Percentiles rank a stretch among this genome's conserved stretches.
Evolutionary conservation across 2,329 filamentous ascomycete species (phyloP).

Genomic region (Alternaria consortialis): DNA sequence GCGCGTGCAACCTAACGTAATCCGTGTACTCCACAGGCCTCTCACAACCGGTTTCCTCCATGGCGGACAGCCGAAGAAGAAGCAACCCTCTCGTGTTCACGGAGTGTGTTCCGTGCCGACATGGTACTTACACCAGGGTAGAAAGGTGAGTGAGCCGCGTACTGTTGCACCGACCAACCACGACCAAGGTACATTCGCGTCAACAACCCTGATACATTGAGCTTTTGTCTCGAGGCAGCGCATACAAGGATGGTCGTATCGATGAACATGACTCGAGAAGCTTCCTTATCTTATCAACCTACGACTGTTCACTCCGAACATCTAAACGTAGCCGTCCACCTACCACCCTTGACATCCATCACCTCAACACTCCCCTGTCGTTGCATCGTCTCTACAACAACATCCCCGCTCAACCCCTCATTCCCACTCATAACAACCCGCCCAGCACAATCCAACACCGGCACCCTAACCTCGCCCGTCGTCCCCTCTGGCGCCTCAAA

Average conservation of each 20-base stretch:
- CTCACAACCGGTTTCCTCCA: background rate
- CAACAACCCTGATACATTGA: background rate
- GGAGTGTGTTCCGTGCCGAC: background rate
- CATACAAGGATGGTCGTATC: too few relatives aligned
- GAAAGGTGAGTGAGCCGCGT: background rate
- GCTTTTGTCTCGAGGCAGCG: background rate
- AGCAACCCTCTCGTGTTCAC: constrained; percentile 1
- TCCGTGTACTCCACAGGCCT: background rate
- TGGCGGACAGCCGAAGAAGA: background rate
- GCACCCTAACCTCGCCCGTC: constrained; percentile 39
- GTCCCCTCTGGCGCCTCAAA: constrained; percentile 46
- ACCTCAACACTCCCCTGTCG: constrained; percentile 22
- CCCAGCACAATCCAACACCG: constrained; percentile 31
- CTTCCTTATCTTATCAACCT: background rate
- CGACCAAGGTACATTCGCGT: background rate
- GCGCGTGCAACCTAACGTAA: constrained; percentile 4
- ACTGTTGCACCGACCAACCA: background rate
- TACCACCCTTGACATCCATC: constrained; percentile 31
- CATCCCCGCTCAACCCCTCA: constrained; percentile 25
- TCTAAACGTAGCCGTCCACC: constrained; percentile 31
- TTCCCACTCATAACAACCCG: constrained; percentile 29
- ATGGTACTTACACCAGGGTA: background rate
- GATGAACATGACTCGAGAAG: too few relatives aligned
- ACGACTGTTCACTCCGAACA: constrained; percentile 12
- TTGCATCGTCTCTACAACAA: constrained; percentile 26